Conservation (phyloP, 805 yeast genomes). For the Starmerella floris region DNA sequence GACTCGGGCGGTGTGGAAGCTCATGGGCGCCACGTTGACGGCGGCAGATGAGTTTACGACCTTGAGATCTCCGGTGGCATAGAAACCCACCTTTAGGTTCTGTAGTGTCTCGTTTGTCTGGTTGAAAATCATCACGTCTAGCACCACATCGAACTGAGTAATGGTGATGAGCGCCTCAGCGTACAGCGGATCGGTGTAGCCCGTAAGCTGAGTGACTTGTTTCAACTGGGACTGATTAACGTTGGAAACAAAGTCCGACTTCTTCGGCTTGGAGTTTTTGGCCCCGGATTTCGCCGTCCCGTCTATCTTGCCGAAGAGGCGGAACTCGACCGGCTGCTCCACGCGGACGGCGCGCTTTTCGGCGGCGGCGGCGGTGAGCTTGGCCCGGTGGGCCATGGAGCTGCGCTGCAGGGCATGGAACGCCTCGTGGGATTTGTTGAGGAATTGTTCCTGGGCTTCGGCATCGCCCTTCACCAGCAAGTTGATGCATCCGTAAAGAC, state of each 20-base stretch:
- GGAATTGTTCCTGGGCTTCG: conserved; percentile 49
- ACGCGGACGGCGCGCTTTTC: conserved; percentile 38
- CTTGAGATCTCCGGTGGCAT: conserved; percentile 89
- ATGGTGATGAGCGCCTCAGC: conserved; percentile 94
- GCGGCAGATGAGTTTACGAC: conserved; percentile 84
- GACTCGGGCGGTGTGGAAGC: conserved; percentile 77
- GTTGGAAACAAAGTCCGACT: conserved; percentile 2
- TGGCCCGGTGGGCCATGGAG: conserved; percentile 28
- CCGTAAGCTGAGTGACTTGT: conserved; percentile 89
- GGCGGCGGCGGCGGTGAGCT: conserved; percentile 28
- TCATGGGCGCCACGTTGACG: conserved; percentile 91
- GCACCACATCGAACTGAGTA: conserved; percentile 91
- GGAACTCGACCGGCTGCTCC: conserved; percentile 21
- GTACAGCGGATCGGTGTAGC: conserved; percentile 93
- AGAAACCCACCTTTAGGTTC: conserved; percentile 85
- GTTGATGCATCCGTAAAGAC: conserved; percentile 77
- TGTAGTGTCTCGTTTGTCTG: conserved; percentile 84
- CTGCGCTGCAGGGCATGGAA: conserved; percentile 55
- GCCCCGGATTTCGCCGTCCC: not conserved
- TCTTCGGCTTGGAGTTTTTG: not conserved
- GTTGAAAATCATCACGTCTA: conserved; percentile 86
- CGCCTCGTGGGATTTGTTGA: conserved; percentile 79
- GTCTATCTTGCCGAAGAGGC: conserved; percentile 16
- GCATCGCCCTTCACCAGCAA: conserved; percentile 48
- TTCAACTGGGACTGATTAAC: conserved; percentile 54